Evolutionary conservation across 2,329 filamentous ascomycete genomes (phyloP), one percentile per base, ranked within the genome.

Genomic region (Beauveria sp.): DNA sequence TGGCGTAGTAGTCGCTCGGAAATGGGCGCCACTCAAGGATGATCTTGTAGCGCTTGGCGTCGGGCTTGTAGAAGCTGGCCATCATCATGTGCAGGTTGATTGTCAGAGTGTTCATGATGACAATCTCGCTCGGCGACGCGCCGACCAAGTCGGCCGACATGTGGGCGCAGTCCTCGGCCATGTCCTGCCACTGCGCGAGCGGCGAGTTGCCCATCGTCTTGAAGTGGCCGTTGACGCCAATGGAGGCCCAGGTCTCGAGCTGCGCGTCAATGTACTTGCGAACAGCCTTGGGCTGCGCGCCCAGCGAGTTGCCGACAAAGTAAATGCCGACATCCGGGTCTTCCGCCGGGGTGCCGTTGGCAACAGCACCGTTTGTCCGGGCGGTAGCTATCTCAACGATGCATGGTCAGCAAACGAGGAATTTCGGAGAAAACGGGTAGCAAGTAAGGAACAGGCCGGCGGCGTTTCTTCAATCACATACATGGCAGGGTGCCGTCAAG

Each of bases 21-120:
- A 96, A 96, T 0, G 92, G 91, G 70, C 92, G 92, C 73, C 89
- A 90, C 73, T 96, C 91, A n/a, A 93, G 80, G 57, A 96, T 88
- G 64, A 96, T 88, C 76, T 93, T 94, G 76, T 88, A 88, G 44
- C 79, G 73, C 66, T 74, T 74, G 75, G 80, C 69, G 0, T 80
- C 88, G 0, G 91, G 91, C 58, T 77, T 80, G 75, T 93, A 96
- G 75, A 96, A 96, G 73, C 88, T 90, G 8, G 89, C 87, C 86
- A 96, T 86, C 68, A 94, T 77, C 18, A 96, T 73, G 72, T 96
- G 91, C 63, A 96, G 72, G 71, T 96, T 96, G 24, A 82, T 84
- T 2, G 90, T 96, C 68, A 96, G 75, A 0, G 89, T 92, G 71
- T 92, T 90, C 92, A 96, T 96, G 55, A 92, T 84, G 57, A 91